Evolutionary conservation across 768 basidiomycete species (phyloP).

Genomic region (Coprinopsis strossmayeri): DNA sequence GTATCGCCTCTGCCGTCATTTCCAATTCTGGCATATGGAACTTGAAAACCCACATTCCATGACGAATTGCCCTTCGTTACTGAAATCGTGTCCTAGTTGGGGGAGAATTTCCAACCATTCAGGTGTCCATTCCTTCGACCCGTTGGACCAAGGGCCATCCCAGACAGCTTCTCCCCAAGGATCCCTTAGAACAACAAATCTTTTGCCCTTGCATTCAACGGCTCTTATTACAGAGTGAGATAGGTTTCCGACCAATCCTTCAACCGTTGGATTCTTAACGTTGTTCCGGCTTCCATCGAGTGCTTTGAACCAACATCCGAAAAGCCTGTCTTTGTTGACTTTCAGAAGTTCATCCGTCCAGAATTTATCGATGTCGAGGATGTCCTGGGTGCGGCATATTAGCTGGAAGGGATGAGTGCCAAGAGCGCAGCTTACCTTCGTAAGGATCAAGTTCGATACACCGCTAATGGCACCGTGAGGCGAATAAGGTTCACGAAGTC

Average conservation of each 20-base stretch:
- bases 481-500: not conserved
- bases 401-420: no score
- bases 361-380: conserved; percentile 41
- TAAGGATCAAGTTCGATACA: conserved; percentile 18
- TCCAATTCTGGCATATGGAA: not conserved
- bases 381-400: conserved; percentile 29
- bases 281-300: conserved; percentile 23
- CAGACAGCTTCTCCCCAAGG: conserved; percentile 45
- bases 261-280: conserved; percentile 18
- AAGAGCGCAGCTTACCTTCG: conserved; percentile 19
- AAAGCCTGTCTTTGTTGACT: conserved; percentile 42
- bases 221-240: conserved; percentile 44
- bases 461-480: conserved; percentile 12
- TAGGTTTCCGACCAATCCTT: conserved; percentile 36
- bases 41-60: conserved; percentile 35
- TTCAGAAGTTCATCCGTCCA: conserved; percentile 42
- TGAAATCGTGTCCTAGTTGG: conserved; percentile 35
- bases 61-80: conserved; percentile 43
- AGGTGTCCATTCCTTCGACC: conserved; percentile 42
- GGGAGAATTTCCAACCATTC: conserved; percentile 38
- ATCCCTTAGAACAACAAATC: conserved; percentile 43
- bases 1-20: not conserved
- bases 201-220: conserved; percentile 35
- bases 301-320: conserved; percentile 39
- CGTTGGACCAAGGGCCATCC: conserved; percentile 45